Base-by-base conservation (phyloP, 169 alveolate genomes). In the Miamiensis avidus region DNA sequence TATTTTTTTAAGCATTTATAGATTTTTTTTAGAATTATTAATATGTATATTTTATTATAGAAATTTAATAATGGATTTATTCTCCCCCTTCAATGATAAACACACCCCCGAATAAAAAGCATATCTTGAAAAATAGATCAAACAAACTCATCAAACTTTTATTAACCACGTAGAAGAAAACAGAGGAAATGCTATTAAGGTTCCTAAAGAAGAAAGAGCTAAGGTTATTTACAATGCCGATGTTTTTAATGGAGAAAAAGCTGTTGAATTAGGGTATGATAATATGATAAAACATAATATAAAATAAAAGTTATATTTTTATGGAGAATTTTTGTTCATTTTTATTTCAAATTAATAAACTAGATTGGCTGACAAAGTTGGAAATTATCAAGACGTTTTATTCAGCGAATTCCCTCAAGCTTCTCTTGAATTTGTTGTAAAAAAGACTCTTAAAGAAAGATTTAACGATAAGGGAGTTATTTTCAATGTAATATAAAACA, bases 241-340 rank as follows among this genome's bases (percentile, higher is more conserved):
- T n/a, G 86, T 69, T 0, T 82, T 65, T 82, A 69, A 30, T 65
- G 79, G 86, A 82, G 86, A 75, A 74, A 33, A 78, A 79, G 69
- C 74, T 31, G 34, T 74, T 65, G 33, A 64, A 11, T 31, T 20
- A 1, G 33, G 28, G 64, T 78, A 32, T 78, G 75, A 29, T 69
- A 79, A n/a, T 72, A 79, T 15, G 64, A n/a, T 20, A 64, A 49
- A 79, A 34, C 34, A 25, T 15, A 49, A n/a, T 34, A 74, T 49
- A 4, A 65, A 32, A 25, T 65, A 29, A 79, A 79, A 64, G n/a
- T n/a, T n/a, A n/a, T n/a, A n/a, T n/a, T n/a, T 34, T 34, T 32
- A 32, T 6, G 1, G 29, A 28, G n/a, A 34, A 29, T 26, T 31
- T 26, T 33, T 16, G n/a, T 75, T 75, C 6, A 75, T 75, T 29